Evolutionary conservation across 495 filamentous ascomycete species (phyloP).

Genomic region (Neurospora intermedia): DNA sequence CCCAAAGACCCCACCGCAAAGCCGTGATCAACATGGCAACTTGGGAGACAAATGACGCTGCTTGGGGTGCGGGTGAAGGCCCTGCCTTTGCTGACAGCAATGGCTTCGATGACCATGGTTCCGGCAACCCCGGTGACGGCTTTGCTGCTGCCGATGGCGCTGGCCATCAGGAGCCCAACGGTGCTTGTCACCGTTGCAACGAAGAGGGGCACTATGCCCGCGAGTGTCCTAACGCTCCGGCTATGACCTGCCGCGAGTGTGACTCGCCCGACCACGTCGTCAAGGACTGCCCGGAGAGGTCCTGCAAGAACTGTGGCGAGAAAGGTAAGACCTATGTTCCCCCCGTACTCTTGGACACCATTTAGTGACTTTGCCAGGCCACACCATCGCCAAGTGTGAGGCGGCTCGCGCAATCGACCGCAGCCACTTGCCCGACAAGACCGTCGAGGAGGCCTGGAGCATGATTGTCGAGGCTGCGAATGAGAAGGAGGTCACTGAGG

Average conservation of each 20-base stretch:
- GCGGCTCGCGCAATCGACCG: slow-evolving; percentile 59
- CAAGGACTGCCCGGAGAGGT: slow-evolving; percentile 55
- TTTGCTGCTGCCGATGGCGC: not conserved
- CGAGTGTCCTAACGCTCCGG: slow-evolving; percentile 54
- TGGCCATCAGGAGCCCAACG: slow-evolving; percentile 3
- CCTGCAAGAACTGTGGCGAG: slow-evolving; percentile 66
- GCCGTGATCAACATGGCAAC: not conserved
- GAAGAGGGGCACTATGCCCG: slow-evolving; percentile 55
- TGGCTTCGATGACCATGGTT: not conserved
- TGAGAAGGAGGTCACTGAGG: slow-evolving; percentile 59
- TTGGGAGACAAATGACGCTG: not conserved
- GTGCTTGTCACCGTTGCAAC: slow-evolving; percentile 66
- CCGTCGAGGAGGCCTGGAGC: slow-evolving; percentile 60
- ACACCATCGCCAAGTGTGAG: slow-evolving; percentile 54
- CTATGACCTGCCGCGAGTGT: slow-evolving; percentile 59
- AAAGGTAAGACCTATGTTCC: slow-evolving; percentile 44
- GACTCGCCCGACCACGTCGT: slow-evolving; percentile 53
- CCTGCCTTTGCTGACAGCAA: not conserved
- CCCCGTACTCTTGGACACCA: not conserved
- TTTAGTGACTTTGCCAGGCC: slow-evolving; percentile 39
- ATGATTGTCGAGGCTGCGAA: slow-evolving; percentile 50
- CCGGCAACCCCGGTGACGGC: not conserved
- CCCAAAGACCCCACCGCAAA: not conserved
- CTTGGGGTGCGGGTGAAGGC: not conserved
- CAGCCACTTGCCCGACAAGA: slow-evolving; percentile 44